Conservation (phyloP, 163 green algal species). For the Coccomyxa subellipsoidea region DNA sequence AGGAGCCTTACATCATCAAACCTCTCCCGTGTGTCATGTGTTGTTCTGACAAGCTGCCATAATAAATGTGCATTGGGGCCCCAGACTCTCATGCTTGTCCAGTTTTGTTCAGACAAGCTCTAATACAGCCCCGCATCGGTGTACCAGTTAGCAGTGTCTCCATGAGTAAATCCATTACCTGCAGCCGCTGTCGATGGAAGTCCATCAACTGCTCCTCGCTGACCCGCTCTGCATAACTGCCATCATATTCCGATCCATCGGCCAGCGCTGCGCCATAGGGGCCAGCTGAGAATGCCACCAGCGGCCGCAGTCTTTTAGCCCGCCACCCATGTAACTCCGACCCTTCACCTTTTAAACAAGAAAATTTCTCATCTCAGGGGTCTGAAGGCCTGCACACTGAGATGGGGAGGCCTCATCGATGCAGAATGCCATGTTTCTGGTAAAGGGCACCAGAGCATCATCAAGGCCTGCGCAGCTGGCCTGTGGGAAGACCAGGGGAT, state of each 20-base stretch:
- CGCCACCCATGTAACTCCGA: neutral
- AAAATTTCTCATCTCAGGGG: neutral
- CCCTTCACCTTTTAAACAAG: neutral
- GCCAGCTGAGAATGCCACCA: slow-evolving; percentile 26
- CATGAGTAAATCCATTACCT: no score
- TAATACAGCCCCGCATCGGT: no score
- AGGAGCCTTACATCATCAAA: neutral
- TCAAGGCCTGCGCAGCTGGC: neutral
- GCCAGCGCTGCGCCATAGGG: slow-evolving; percentile 30
- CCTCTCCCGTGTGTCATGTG: neutral
- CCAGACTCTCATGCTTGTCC: no score
- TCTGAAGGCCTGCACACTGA: neutral
- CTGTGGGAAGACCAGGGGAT: neutral
- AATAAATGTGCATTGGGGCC: no score
- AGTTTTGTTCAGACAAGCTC: no score
- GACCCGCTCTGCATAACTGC: slow-evolving; percentile 25
- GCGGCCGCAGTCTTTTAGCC: neutral
- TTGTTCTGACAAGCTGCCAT: neutral
- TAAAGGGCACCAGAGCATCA: no score
- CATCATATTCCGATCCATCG: slow-evolving; percentile 37
- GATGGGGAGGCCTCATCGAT: neutral
- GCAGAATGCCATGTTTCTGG: neutral
- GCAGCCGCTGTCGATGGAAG: slow-evolving; percentile 23
- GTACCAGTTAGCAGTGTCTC: no score
- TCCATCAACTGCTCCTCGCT: slow-evolving; percentile 22